These are phyloP conservation scores for Zymoseptoria passerinii DNA, from an alignment of 2,329 filamentous ascomycete genomes.

Conservation along the genomic window DNA sequence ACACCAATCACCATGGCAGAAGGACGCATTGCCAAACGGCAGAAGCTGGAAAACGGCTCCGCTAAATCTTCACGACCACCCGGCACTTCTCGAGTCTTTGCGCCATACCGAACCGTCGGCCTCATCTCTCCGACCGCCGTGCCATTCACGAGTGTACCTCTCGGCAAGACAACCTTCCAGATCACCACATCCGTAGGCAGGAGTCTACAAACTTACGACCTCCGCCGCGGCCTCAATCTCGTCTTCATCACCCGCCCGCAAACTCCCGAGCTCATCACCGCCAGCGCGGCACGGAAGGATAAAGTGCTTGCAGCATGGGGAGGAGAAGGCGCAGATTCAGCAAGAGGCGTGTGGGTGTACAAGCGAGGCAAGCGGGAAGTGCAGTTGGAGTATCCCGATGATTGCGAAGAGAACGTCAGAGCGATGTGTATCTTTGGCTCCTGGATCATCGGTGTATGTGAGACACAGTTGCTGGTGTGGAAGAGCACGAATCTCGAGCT, in stretches of 20 bases:
- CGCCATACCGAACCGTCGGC: constrained; percentile 89
- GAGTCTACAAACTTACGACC: constrained; percentile 89
- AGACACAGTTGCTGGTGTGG: constrained; percentile 78
- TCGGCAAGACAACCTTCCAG: constrained; percentile 93
- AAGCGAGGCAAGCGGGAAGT: constrained; percentile 79
- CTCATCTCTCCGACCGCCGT: constrained; percentile 84
- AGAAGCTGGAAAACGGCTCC: constrained; percentile 46
- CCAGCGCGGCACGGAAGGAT: constrained; percentile 80
- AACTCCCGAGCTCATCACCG: constrained; percentile 77
- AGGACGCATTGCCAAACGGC: constrained; percentile 54
- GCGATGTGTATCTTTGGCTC: constrained; percentile 77
- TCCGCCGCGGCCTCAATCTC: constrained; percentile 80
- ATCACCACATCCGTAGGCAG: constrained; percentile 91
- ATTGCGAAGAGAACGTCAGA: constrained; percentile 61
- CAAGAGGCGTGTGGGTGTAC: constrained; percentile 78
- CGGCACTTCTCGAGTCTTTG: constrained; percentile 68
- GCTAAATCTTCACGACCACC: constrained; percentile 17
- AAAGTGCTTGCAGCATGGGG: constrained; percentile 87
- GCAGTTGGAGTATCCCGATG: constrained; percentile 60
- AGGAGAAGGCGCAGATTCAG: constrained; percentile 43
- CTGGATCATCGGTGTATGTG: constrained; percentile 77
- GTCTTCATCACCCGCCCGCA: constrained; percentile 90
- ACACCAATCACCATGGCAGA: constrained; percentile 7
- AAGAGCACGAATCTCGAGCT: constrained; percentile 75
- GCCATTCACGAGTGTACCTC: constrained; percentile 78